Evolutionary conservation across 345 rosid genomes (phyloP), one percentile per base, ranked within the genome.

Genomic region (Atalantia buxifolia): DNA sequence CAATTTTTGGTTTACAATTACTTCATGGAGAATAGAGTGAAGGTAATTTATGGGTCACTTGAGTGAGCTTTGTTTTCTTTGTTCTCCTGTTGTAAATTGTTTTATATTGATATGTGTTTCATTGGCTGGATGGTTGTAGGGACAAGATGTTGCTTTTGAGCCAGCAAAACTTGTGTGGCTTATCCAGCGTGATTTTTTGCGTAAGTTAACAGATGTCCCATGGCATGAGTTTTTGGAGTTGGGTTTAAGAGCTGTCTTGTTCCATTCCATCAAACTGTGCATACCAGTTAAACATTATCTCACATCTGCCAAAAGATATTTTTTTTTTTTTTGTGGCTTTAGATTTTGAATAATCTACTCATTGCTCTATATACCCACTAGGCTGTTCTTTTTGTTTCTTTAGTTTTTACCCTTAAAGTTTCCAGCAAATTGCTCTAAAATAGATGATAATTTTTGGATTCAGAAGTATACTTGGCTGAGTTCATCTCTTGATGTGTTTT

Each of bases 161-260:
- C 99, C 98, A 22, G 90, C 99, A 71, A 96, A 94, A 83, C 93
- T 96, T 80, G 75, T 96, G 79, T 96, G 99, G 99, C 99, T 96
- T 86, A 96, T 96, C 81, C 99, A 96, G 85, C 99, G 98, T 48
- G 99, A 96, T 86, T 96, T 96, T 89, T 87, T 96, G 75, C 97
- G 99, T 96, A 90, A 87, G 99, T 83, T 60, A 74, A 36, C 81
- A 24, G 67, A 64, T 71, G 36, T 33, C 30, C 42, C 78, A 28
- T 57, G 5, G 3, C 72, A 24, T 66, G 66, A 22, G 59, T 72
- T 71, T 30, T 82, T 77, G 71, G 62, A 50, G 62, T 78, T 13
- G 50, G 38, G 48, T 64, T 59, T 59, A 77, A 40, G 66, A 4
- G 66, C 63, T 69, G 60, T 76, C 69, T 75, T 31, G 35, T 28